These are phyloP conservation scores for Medicago arabica DNA, from an alignment of 306 rosid species.

Conservation along the genomic window DNA sequence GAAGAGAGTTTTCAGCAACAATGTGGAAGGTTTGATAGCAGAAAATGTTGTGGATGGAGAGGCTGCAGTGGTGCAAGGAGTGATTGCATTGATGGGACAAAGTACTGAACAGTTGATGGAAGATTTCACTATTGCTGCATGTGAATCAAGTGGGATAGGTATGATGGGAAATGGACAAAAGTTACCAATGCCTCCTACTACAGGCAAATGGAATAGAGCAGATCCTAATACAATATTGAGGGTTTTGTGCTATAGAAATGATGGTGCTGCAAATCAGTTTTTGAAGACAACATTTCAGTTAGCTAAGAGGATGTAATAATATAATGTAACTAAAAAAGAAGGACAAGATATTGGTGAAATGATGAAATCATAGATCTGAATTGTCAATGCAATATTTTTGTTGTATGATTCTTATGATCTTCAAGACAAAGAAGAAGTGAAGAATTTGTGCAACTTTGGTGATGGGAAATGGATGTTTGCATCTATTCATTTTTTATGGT, in stretches of 20 bases:
- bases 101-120: constrained; percentile 76
- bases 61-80: constrained; percentile 77
- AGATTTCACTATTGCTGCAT: constrained; percentile 76
- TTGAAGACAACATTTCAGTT: constrained; percentile 87
- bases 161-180: constrained; percentile 64
- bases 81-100: constrained; percentile 72
- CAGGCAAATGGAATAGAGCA: constrained; percentile 79
- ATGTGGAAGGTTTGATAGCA: constrained; percentile 67
- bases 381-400: constrained; percentile 18
- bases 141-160: constrained; percentile 79
- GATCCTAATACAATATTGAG: constrained; percentile 92
- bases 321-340: background rate
- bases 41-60: constrained; percentile 75
- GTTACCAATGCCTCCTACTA: constrained; percentile 94
- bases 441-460: constrained; percentile 13
- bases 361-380: background rate
- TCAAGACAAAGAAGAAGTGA: constrained; percentile 19
- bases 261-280: constrained; percentile 69
- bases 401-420: constrained; percentile 19
- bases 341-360: background rate
- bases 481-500: constrained; percentile 24
- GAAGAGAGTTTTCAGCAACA: constrained; percentile 61
- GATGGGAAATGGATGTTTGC: constrained; percentile 40
- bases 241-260: constrained; percentile 84
- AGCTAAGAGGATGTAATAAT: constrained; percentile 65